Evolutionary conservation across 106 monocot genomes (phyloP), one percentile per base, ranked within the genome.

Genomic region (Apostasia ramifera): DNA sequence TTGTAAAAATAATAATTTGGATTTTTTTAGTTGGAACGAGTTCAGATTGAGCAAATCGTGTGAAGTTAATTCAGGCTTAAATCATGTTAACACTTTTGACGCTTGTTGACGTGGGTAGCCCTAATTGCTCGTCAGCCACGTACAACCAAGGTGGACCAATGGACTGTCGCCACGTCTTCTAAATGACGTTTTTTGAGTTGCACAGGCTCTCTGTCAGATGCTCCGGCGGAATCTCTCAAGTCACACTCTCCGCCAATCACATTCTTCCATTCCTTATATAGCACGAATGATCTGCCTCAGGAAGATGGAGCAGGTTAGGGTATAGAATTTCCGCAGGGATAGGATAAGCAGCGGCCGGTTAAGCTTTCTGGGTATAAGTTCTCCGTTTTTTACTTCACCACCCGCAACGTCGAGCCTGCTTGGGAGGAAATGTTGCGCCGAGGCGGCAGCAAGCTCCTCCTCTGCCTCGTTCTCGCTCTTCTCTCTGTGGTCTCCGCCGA

Each of bases 401-500:
- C 7, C 26, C 47, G 40, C 48, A 8, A 65, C 48, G 4, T 46
- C 4, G 65, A 65, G 26, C 48, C 8, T 47, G 44, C 26, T 62
- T n/a, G 3, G n/a, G 48, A 26, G 15, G 56, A 46, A 45, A 56
- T 69, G 55, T 42, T 8, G 69, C 2, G 40, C 42, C 3, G 55
- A n/a, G 69, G 2, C 44, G 69, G 69, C 65, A 2, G 48, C 44
- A 44, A 45, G 4, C 2, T 66, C 1, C 4, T 68, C 9, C 67
- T 54, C 40, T 40, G 40, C 9, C 42, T 68, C 40, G 3, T 68
- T 54, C 47, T 56, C 8, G 50, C 46, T 60, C 50, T 73, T 40
- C 2, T 56, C n/a, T 73, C 73, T 7, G 53, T 64, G 10, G 55
- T 55, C 73, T 65, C 64, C 37, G 73, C 73, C 37, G 61, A 61